phyloP scores from a whole-genome alignment of 345 rosid genomes.

The Ceriops tagal region DNA sequence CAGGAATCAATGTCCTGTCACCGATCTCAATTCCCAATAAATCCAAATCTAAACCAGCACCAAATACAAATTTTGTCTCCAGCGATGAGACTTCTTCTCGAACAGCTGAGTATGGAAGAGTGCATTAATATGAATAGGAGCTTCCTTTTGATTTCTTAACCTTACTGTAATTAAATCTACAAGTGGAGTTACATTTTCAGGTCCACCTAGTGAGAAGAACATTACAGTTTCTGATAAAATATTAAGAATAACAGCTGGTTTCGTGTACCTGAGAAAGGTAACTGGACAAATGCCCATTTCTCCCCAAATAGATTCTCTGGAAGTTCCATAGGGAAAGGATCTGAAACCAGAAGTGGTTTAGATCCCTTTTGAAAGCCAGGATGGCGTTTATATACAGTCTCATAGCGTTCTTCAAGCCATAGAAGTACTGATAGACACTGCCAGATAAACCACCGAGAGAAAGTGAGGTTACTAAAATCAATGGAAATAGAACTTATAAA shows the following conservation, averaged over 20 bases:
- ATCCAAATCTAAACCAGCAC: slow-evolving; percentile 87
- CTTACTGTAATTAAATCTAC: neutral
- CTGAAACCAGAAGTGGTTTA: slow-evolving; percentile 70
- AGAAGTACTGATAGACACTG: slow-evolving; percentile 82
- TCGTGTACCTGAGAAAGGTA: slow-evolving; percentile 68
- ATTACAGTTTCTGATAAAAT: neutral
- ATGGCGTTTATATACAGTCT: slow-evolving; percentile 72
- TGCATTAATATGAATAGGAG: slow-evolving; percentile 3
- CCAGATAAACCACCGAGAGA: slow-evolving; percentile 2
- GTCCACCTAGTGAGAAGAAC: neutral
- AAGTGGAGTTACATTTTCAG: neutral
- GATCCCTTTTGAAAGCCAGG: slow-evolving; percentile 95
- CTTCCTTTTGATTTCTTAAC: neutral
- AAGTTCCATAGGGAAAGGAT: slow-evolving; percentile 91
- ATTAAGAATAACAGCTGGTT: neutral
- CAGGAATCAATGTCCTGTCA: slow-evolving; percentile 74
- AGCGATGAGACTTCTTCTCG: slow-evolving; percentile 64
- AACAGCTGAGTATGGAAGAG: slow-evolving; percentile 42
- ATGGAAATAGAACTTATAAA: too few species aligned
- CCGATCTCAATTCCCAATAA: slow-evolving; percentile 78
- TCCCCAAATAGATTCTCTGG: slow-evolving; percentile 88
- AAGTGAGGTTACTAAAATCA: neutral
- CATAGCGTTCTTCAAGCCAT: slow-evolving; percentile 92
- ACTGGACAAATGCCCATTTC: slow-evolving; percentile 92
- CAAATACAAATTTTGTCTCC: slow-evolving; percentile 58